Evolutionary conservation across 208 protist species (phyloP).

Genomic region (Trypanosoma melophagium): DNA sequence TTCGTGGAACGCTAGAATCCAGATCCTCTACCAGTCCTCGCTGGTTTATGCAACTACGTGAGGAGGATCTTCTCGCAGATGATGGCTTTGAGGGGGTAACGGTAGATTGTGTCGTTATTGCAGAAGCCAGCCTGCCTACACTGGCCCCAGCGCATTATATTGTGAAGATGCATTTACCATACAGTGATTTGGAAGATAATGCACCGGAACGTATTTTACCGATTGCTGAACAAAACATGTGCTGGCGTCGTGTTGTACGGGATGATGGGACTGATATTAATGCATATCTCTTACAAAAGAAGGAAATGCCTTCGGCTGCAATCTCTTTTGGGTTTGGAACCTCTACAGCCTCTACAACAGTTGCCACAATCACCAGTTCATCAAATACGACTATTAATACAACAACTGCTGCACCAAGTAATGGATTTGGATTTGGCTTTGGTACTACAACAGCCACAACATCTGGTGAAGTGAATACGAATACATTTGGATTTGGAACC

Average conservation of each 20-base stretch:
- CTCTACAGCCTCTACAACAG: slow-evolving; percentile 1
- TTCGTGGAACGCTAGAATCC: slow-evolving; percentile 52
- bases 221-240: slow-evolving; percentile 68
- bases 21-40: slow-evolving; percentile 63
- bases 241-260: slow-evolving; percentile 72
- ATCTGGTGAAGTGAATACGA: neutral
- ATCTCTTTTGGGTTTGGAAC: slow-evolving; percentile 35
- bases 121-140: slow-evolving; percentile 65
- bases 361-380: neutral
- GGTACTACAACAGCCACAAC: neutral
- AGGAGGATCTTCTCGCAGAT: slow-evolving; percentile 78
- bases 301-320: slow-evolving; percentile 16
- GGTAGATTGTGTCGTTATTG: slow-evolving; percentile 84
- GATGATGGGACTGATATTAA: slow-evolving; percentile 75
- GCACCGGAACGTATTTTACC: slow-evolving; percentile 82
- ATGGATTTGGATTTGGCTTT: slow-evolving; percentile 37
- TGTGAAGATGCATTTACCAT: slow-evolving; percentile 85
- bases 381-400: neutral
- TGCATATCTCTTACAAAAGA: slow-evolving; percentile 66
- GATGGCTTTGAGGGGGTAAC: slow-evolving; percentile 79
- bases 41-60: slow-evolving; percentile 87
- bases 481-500: slow-evolving; percentile 19
- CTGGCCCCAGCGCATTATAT: slow-evolving; percentile 79
- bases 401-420: slow-evolving; percentile 12
- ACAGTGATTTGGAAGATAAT: slow-evolving; percentile 86